Evolutionary conservation across 495 filamentous ascomycete species (phyloP), one percentile per base, ranked within the genome.

Genomic region (Cercophora sp.): DNA sequence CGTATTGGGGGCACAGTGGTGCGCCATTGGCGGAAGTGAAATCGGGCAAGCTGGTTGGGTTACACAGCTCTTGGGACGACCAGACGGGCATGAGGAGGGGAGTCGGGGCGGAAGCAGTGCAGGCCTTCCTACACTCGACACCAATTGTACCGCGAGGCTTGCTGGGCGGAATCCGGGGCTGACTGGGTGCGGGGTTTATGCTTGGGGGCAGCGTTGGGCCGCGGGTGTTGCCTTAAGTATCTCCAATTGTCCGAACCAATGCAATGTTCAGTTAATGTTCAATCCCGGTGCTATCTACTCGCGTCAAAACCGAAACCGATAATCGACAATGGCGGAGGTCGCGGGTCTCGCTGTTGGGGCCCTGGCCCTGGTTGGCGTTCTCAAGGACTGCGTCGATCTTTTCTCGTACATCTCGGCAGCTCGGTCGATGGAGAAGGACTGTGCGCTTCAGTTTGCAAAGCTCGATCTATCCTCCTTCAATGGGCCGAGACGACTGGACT

Each of bases 1-100:
- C 76, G n/a, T 79, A 77, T 56, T 80, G 75, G 76, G 76, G 74
- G 13, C 74, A 78, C 54, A 74, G 67, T 8, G 75, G 75, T 1
- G 72, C 74, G 8, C 74, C 72, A 23, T 51, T 78, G 18, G 24
- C 76, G 6, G 58, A 68, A 2, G 32, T 37, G 25, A 52, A 52
- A 39, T 57, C 58, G 1, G 67, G 71, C 9, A 54, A 34, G 15
- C 55, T 78, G 44, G 56, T 76, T 15, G 74, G 72, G 4, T 32
- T 77, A 42, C 73, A 78, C 64, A 75, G 71, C 18, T 70, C 62
- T 8, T 78, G 74, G 73, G 68, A 77, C 46, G 74, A 74, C 1
- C 47, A 66, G 49, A 75, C 74, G 29, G 60, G 52, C n/a, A 73
- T 75, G 73, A 58, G 75, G 46, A 66, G 72, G 54, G 74, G 73